phyloP scores from a whole-genome alignment of 163 green algal genomes.

The Scenedesmus sp. region DNA sequence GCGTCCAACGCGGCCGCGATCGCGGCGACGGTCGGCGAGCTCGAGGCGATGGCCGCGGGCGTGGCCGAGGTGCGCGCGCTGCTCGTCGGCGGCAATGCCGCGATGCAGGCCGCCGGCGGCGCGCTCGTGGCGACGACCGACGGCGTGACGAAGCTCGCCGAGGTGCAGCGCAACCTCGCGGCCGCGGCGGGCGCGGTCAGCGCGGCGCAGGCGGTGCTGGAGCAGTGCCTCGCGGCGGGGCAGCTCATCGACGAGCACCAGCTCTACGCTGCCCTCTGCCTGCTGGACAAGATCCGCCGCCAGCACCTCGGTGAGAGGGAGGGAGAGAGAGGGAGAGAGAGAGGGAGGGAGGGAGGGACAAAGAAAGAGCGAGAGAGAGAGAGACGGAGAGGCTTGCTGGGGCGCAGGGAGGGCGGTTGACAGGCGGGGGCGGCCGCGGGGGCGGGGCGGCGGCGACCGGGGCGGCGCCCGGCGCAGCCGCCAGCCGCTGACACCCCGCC shows the following conservation, averaged over 20 bases:
- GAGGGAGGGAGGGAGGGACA: too few species aligned
- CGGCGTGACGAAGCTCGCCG: slow-evolving; percentile 28
- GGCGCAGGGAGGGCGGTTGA: too few species aligned
- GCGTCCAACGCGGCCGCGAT: slow-evolving; percentile 35
- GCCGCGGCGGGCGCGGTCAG: slow-evolving; percentile 35
- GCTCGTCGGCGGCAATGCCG: slow-evolving; percentile 12
- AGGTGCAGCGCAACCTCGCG: slow-evolving; percentile 45
- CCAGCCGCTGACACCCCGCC: too few species aligned
- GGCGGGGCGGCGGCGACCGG: too few species aligned
- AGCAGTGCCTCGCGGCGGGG: slow-evolving; percentile 42
- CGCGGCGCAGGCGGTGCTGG: slow-evolving; percentile 36
- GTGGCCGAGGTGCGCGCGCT: slow-evolving; percentile 24
- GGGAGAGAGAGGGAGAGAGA: too few species aligned
- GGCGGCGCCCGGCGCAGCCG: too few species aligned
- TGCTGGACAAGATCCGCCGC: slow-evolving; percentile 46
- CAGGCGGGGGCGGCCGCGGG: too few species aligned
- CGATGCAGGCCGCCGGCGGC: slow-evolving; percentile 34
- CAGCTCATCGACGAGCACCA: slow-evolving; percentile 35
- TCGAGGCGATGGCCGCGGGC: slow-evolving; percentile 5
- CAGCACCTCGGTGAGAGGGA: slow-evolving; percentile 47
- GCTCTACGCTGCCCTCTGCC: slow-evolving; percentile 47
- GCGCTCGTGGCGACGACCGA: slow-evolving; percentile 20
- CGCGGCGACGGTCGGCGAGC: slow-evolving; percentile 28
- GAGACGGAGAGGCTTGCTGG: too few species aligned
- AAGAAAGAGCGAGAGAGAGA: too few species aligned